These are phyloP conservation scores for Hypoxylon sp. DNA, from an alignment of 2,329 filamentous ascomycete species.

Conservation along the genomic window DNA sequence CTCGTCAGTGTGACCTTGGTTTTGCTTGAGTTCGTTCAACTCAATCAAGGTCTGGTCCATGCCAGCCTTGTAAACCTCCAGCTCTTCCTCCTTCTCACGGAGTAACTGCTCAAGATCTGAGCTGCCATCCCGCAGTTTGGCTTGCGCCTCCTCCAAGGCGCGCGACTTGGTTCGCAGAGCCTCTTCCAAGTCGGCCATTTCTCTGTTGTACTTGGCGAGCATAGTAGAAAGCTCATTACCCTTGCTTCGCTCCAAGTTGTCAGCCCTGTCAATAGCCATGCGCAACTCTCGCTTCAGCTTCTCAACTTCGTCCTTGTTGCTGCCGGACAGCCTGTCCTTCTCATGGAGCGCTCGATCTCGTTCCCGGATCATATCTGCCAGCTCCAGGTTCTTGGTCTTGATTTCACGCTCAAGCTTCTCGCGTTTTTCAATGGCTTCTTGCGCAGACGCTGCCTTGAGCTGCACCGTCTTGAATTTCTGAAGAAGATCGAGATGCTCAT, in stretches of 20 bases:
- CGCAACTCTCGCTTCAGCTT: conserved; percentile 94
- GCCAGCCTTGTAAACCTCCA: conserved; percentile 97
- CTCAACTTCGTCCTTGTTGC: conserved; percentile 92
- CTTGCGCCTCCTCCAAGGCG: conserved; percentile 84
- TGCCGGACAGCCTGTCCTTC: conserved; percentile 86
- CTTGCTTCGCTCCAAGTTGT: conserved; percentile 92
- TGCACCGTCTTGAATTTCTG: conserved; percentile 98
- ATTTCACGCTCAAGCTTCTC: conserved; percentile 97
- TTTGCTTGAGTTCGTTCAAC: conserved; percentile 86
- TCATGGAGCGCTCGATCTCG: conserved; percentile 93
- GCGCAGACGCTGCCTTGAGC: conserved; percentile 94
- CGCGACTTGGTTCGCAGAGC: conserved; percentile 88
- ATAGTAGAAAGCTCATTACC: conserved; percentile 94
- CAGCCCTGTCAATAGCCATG: conserved; percentile 89
- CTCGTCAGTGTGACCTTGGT: conserved; percentile 79
- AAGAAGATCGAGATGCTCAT: conserved; percentile 93
- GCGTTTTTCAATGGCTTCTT: conserved; percentile 93
- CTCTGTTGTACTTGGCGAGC: conserved; percentile 95
- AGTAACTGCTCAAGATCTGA: conserved; percentile 88
- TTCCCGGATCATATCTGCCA: conserved; percentile 98
- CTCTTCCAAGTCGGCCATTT: conserved; percentile 97
- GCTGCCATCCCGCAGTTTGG: conserved; percentile 81
- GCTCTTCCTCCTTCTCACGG: conserved; percentile 95
- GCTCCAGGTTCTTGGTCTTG: conserved; percentile 99
- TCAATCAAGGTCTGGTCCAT: conserved; percentile 97